A percentile compares a stretch with the other conserved stretches of the same genome.
These are phyloP conservation scores for Colletotrichum nymphaeae DNA, from an alignment of 2,329 filamentous ascomycete genomes.

Conservation along the genomic window DNA sequence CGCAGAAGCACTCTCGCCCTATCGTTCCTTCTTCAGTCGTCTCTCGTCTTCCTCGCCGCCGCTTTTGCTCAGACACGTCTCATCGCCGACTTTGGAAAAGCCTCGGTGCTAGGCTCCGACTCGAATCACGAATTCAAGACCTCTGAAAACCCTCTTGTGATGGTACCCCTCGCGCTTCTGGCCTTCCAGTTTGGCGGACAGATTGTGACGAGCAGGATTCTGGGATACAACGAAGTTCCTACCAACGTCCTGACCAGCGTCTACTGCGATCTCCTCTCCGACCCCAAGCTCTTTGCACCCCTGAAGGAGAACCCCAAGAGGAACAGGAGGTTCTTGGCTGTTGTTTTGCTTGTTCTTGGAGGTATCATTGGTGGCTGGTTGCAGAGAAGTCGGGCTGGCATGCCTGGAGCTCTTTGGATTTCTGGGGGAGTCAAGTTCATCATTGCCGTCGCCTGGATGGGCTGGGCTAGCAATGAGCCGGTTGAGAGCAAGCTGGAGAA, in stretches of 20 bases:
- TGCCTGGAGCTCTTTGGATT: constrained; percentile 57
- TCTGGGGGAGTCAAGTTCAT: constrained; percentile 56
- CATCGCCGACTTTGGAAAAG: constrained; percentile 55
- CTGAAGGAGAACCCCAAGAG: constrained; percentile 58
- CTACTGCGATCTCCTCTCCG: constrained; percentile 64
- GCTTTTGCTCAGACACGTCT: constrained; percentile 59
- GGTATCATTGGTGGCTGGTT: constrained; percentile 62
- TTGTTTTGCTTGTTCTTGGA: constrained; percentile 58
- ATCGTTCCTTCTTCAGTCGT: constrained; percentile 64
- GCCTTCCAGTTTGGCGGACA: constrained; percentile 66
- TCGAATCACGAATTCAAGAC: constrained; percentile 31
- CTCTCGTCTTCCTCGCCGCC: constrained; percentile 64
- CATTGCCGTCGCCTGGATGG: constrained; percentile 49
- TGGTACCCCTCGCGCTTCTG: constrained; percentile 59
- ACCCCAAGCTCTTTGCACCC: constrained; percentile 57
- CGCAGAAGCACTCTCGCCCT: constrained; percentile 55
- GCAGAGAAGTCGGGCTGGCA: constrained; percentile 52
- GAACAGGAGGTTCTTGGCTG: constrained; percentile 58
- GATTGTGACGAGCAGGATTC: constrained; percentile 59
- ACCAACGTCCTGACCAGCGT: constrained; percentile 66
- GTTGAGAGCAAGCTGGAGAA: constrained; percentile 32
- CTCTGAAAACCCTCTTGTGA: constrained; percentile 51
- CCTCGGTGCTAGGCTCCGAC: constrained; percentile 35
- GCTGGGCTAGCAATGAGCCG: constrained; percentile 43
- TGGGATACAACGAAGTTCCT: constrained; percentile 65